Evolutionary conservation across 768 basidiomycete genomes (phyloP), one percentile per base, ranked within the genome.

Genomic region (Gelatoporia subvermispora): DNA sequence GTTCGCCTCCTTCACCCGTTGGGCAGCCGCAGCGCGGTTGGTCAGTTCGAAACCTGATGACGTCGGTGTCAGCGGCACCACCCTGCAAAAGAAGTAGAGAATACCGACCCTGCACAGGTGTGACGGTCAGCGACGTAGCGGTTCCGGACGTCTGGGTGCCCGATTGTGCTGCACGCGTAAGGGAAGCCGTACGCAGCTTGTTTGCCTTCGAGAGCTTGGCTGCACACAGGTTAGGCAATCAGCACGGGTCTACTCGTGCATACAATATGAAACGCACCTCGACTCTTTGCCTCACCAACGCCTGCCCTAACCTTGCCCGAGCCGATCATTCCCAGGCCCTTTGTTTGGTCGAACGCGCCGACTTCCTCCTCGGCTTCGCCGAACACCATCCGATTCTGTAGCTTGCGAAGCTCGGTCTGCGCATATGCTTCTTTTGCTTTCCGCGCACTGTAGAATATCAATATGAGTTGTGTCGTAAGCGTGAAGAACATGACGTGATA

Each of bases 361-460:
- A 94, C 88, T 65, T 99, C 96, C 60, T 94, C 86, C 62, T 98
- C 96, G 1, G 85, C 87, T 67, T 95, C 85, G 36, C 95, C 96
- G 59, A 99, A 98, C 47, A 75, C 82, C 88, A 98, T 88, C 41
- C 96, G 82, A 65, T 99, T 99, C 70, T 98, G 95, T 54, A 96
- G 74, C 68, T 98, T 98, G 53, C 93, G 84, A 39, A 99, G 73
- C 64, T 99, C 96, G 2, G 96, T 98, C 68, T 93, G 89, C 4
- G 93, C 93, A 61, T 94, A 94, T 1, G 93, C 93, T 68, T 98
- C 96, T 64, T 99, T 99, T n/a, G 93, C 89, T 64, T 97, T 95
- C 40, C 96, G 83, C 1, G 95, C 96, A 8, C 94, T 96, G 34
- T 3, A 10, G 47, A 21, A 24, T 20, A 11, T 35, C 2, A 11